phyloP scores from a whole-genome alignment of 768 basidiomycete genomes.

The Mycena amicta region DNA sequence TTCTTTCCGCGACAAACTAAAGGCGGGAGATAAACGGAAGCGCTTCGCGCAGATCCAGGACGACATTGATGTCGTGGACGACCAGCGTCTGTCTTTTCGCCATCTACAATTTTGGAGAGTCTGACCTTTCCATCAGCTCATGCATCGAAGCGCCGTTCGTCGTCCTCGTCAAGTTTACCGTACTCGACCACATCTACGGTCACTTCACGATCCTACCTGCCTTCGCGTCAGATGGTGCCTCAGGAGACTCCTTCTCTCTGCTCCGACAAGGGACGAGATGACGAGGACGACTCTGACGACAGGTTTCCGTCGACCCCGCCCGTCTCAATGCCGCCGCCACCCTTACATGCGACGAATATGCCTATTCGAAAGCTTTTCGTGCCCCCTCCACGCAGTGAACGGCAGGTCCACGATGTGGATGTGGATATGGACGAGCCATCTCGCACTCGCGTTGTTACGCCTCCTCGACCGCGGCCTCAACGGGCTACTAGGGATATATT shows the following conservation, averaged over 20 bases:
- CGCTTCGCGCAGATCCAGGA: constrained; percentile 14
- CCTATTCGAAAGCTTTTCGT: constrained; percentile 15
- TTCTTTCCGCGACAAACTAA: constrained; percentile 1
- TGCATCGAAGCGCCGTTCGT: constrained; percentile 21
- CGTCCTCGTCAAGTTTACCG: constrained; percentile 14
- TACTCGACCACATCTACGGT: constrained; percentile 16
- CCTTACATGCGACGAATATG: constrained; percentile 3
- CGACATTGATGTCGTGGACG: constrained; percentile 5
- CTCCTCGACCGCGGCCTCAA: constrained; percentile 22
- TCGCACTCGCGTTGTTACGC: constrained; percentile 9
- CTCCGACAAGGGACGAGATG: constrained; percentile 68
- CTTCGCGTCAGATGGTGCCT: constrained; percentile 15
- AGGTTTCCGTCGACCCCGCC: constrained; percentile 56
- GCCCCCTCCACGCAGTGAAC: constrained; percentile 14
- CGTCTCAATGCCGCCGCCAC: constrained; percentile 11
- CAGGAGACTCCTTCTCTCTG: constrained; percentile 67
- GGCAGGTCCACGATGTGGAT: constrained; percentile 43
- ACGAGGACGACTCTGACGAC: constrained; percentile 53
- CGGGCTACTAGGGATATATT: constrained; percentile 43
- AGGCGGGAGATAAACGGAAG: constrained; percentile 34
- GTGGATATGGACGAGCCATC: constrained; percentile 41
- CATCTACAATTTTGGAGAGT: not conserved
- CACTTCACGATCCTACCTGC: constrained; percentile 24
- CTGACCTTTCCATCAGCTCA: too few relatives aligned
- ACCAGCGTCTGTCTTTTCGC: constrained; percentile 4